Base-by-base conservation (phyloP, 345 rosid species). In the Corchorus capsularis region DNA sequence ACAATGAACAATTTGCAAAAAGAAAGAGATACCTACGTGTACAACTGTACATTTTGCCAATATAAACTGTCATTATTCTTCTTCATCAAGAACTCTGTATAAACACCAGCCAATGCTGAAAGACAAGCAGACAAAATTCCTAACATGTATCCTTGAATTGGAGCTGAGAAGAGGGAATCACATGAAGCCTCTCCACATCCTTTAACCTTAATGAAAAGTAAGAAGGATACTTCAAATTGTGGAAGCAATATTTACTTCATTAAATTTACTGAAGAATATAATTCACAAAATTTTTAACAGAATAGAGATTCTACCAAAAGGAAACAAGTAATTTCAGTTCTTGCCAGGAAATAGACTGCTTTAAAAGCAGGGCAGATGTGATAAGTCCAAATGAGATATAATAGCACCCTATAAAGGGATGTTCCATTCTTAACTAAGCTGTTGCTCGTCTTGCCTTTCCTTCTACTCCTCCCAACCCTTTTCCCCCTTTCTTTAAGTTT, bases 61-160 rank as follows among this genome's bases (percentile, higher is more conserved):
- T 92, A 96, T 83, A 96, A 83, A 85, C 93, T 92, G 69, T 96
- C 99, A 68, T 84, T 90, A 75, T 92, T 96, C 89, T 92, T 92
- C 89, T 96, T 93, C 98, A 96, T 92, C 80, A 93, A 85, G 82
- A 90, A 96, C 79, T 96, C 99, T 43, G 98, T 96, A 73, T 94
- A 96, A 67, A 96, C 94, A 70, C 99, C 99, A 3, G 98, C 99
- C 46, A 89, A 79, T 19, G 97, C 99, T 0, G 99, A 94, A 68
- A 96, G 89, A 83, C 91, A 88, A 78, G 99, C 99, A 73, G 97
- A 94, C 46, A 96, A 84, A 52, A 88, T 57, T 1, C 97, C 99
- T 39, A 96, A 77, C 93, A 92, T 46, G 79, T 94, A 94, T 5
- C 98, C 99, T 78, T 88, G 97, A 61, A 92, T 90, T 60, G 98